Percentiles rank a stretch among this genome's conserved stretches.
These are phyloP conservation scores for Micractinium conductrix DNA, from an alignment of 139 green algal species.

Conservation along the genomic window DNA sequence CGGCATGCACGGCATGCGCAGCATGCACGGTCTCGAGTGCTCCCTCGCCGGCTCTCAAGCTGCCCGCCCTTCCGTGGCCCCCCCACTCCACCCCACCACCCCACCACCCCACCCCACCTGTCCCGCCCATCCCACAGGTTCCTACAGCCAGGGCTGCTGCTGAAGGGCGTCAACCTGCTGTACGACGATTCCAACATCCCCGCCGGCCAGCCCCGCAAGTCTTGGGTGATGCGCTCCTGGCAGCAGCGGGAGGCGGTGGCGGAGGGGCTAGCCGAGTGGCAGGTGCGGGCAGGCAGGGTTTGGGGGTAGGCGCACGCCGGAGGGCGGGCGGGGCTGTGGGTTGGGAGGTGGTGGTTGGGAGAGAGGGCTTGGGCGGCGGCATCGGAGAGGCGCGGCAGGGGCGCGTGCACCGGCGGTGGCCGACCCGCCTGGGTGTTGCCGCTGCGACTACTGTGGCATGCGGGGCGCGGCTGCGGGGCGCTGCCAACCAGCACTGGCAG, in stretches of 20 bases:
- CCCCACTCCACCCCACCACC: no score
- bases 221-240: constrained; percentile 61
- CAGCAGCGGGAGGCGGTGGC: constrained; percentile 62
- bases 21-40: not conserved
- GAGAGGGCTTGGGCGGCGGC: no score
- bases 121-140: constrained; percentile 46
- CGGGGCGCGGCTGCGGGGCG: no score
- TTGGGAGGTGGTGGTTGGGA: not conserved
- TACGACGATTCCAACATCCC: constrained; percentile 28
- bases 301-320: not conserved
- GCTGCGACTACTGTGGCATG: no score
- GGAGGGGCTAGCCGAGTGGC: constrained; percentile 79
- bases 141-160: constrained; percentile 83
- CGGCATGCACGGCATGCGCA: not conserved
- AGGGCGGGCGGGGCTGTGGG: no score
- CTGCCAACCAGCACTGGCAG: no score
- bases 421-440: no score
- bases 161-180: constrained; percentile 59
- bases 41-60: not conserved
- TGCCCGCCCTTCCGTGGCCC: not conserved
- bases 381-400: no score
- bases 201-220: constrained; percentile 52
- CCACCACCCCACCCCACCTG: no score
- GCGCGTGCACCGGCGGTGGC: no score
- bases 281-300: constrained; percentile 30